A percentile compares a stretch with the other conserved stretches of the same genome.
Evolutionary conservation across 176 grass and related monocot genomes (phyloP).

Genomic region (Olyra latifolia): DNA sequence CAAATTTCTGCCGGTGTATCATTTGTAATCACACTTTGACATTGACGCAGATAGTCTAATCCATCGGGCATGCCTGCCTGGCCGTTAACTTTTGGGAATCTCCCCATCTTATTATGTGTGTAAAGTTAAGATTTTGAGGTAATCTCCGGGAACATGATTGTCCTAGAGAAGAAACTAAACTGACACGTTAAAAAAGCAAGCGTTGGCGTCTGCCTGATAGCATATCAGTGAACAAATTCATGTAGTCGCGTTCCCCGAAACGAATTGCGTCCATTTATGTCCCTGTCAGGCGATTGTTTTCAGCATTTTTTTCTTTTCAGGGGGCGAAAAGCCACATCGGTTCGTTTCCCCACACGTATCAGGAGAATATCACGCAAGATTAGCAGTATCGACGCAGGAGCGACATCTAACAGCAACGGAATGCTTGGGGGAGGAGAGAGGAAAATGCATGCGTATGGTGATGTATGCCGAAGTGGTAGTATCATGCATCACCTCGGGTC

Average conservation of each 20-base stretch:
- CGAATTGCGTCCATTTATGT: neutral
- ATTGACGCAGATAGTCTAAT: neutral
- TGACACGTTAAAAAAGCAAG: neutral
- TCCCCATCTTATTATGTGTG: neutral
- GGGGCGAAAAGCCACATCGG: neutral
- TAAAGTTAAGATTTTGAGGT: neutral
- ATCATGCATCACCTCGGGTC: constrained; percentile 60
- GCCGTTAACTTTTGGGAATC: neutral
- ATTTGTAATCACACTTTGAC: neutral
- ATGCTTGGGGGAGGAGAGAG: neutral
- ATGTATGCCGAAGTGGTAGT: neutral
- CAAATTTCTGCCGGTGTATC: neutral
- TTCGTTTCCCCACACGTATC: neutral
- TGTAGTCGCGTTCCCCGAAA: neutral
- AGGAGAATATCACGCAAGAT: neutral
- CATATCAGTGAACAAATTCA: neutral
- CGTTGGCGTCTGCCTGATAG: neutral
- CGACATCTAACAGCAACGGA: neutral
- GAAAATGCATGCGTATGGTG: neutral
- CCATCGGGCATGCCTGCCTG: neutral
- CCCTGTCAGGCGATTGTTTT: neutral
- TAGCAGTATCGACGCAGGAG: neutral
- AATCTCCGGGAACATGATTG: neutral
- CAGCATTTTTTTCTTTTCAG: neutral
- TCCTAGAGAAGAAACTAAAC: neutral